Evolutionary conservation across 257 asterid species (phyloP), one percentile per base, ranked within the genome.

Genomic region (Coffea eugenioides): DNA sequence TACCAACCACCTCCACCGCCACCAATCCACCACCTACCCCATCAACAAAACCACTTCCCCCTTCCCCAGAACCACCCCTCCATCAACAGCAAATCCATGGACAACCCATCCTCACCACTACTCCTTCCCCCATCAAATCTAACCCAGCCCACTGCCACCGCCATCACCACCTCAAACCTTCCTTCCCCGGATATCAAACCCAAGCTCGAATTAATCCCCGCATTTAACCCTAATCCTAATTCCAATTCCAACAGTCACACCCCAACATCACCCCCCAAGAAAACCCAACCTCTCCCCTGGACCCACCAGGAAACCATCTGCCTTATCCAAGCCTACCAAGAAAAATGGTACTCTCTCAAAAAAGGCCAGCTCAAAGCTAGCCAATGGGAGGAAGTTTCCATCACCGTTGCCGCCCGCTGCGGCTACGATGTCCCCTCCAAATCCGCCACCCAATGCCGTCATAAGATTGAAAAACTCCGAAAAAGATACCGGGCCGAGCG

Each of bases 371-470:
- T 95, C 86, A 93, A 91, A 69, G 94, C 99, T 69, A 86, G 82
- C 76, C 98, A 93, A 81, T 92, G 99, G 99, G 95, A 92, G 82
- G 94, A 90, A 71, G 96, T 91, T 34, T 25, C 69, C 96, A 62
- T 80, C 82, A 80, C 92, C 83, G 96, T 94, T 43, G 97, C 98
- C 81, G 91, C 94, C 80, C 91, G 92, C 56, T 92, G 98, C 84
- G 97, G 94, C 74, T 88, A 83, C 84, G 91, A 89, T 65, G 91
- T 86, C 45, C 95, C 95, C 9, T 88, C 97, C 2, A 91, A 93
- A 75, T 87, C 99, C 81, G 73, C 99, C 82, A 93, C 94, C 13
- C 99, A 95, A 82, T 95, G 99, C 87, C 97, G 99, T 83, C 99
- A 95, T 87, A 95, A 95, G 83, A 92, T 95, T 70, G 98, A 95